Evolutionary conservation across 2,329 filamentous ascomycete genomes (phyloP), one percentile per base, ranked within the genome.

Genomic region (Talaromyces sp.): DNA sequence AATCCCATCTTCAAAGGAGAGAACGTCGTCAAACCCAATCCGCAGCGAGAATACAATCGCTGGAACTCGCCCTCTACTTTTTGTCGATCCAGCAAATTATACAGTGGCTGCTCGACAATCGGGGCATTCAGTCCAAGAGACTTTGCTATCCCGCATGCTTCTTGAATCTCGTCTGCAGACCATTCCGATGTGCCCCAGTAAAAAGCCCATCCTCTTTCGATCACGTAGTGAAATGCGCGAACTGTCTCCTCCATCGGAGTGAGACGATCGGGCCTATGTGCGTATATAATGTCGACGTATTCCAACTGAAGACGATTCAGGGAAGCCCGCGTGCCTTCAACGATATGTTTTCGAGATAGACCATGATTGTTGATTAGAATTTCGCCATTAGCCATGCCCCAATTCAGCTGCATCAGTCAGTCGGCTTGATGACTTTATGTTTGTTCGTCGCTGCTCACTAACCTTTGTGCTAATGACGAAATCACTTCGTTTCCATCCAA

Each of bases 101-200:
- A 89, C 56, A 83, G 78, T 1, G 86, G 86, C 76, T 90, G 87
- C 74, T 89, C 87, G 75, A 88, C 84, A 39, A 87, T 68, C 2
- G 87, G 87, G 11, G 84, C 86, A 65, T 89, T 82, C 52, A 89
- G 77, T n/a, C 82, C 80, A 6, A 88, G 80, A 66, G 79, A 81
- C 67, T 87, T 84, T 39, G 87, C 84, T 65, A 85, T 78, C 37
- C 84, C 78, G 81, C 84, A 85, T 2, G 87, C 87, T 63, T 85
- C 80, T 3, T 83, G 82, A 69, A 89, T 88, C 76, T 89, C 86
- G 64, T 84, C 82, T 52, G 87, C 85, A 63, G 80, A 82, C 86
- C 87, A 89, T 73, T 88, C 85, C 0, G 85, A 88, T 0, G 86
- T 89, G 39, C 86, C 87, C 86, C 86, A 89, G 79, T 89, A 89